Conservation (phyloP, 805 yeast genomes). For the Dipodascus geniculatus region DNA sequence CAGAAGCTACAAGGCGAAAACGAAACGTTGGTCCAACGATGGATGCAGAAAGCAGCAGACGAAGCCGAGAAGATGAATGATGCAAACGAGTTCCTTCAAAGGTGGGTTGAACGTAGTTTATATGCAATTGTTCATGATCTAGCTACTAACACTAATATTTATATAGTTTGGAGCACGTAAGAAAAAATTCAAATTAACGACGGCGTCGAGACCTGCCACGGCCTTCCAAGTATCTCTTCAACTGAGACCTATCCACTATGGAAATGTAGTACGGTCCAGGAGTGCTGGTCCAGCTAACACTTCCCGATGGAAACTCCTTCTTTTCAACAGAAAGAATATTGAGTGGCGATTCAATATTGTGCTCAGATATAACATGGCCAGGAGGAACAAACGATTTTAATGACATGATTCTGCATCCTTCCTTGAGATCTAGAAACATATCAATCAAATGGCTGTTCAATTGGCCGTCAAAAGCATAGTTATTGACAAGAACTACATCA, state of each 20-base stretch:
- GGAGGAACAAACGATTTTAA: conserved; percentile 70
- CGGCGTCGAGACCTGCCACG: not conserved
- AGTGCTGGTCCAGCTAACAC: conserved; percentile 81
- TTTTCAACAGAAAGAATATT: conserved; percentile 55
- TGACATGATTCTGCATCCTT: conserved; percentile 71
- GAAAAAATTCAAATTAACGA: not conserved
- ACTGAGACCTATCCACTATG: conserved; percentile 37
- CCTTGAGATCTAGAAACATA: conserved; percentile 48
- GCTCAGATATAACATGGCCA: conserved; percentile 50
- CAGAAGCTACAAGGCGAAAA: conserved; percentile 36
- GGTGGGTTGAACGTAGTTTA: conserved; percentile 4
- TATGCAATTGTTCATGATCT: not conserved
- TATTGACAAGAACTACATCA: conserved; percentile 68
- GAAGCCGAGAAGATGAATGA: conserved; percentile 53
- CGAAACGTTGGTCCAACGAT: conserved; percentile 38
- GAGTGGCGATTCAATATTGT: conserved; percentile 43
- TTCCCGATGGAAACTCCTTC: conserved; percentile 49
- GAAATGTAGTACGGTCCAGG: conserved; percentile 72
- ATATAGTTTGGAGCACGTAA: not conserved
- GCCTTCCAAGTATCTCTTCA: conserved; percentile 10
- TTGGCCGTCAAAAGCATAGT: conserved; percentile 70
- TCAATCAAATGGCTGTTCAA: conserved; percentile 58
- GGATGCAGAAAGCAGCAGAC: conserved; percentile 44
- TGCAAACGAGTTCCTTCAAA: conserved; percentile 27
- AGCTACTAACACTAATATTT: not conserved